Conservation (phyloP, 2,329 filamentous ascomycete genomes). For the Rhynchosporium agropyri region DNA sequence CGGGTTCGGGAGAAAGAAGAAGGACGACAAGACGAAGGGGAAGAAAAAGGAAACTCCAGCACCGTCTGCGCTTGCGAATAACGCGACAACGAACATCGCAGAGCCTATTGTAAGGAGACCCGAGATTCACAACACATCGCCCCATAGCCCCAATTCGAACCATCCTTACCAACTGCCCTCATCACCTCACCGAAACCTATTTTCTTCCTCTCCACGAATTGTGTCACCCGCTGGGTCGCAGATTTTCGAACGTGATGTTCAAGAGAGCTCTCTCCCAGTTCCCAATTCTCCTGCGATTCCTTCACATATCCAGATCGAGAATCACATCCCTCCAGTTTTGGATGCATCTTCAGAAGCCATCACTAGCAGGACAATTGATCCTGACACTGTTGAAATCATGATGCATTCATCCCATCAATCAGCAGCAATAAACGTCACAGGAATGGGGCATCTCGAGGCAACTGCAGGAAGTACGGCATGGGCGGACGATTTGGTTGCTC, state of each 20-base stretch:
- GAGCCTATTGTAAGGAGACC: conserved; percentile 37
- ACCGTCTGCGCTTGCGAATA: conserved; percentile 28
- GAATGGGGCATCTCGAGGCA: conserved; percentile 46
- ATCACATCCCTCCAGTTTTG: conserved; percentile 88
- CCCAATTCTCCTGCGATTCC: conserved; percentile 86
- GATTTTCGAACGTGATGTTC: conserved; percentile 95
- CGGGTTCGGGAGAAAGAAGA: conserved; percentile 65
- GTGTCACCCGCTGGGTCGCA: conserved; percentile 76
- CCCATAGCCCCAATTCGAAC: conserved; percentile 47
- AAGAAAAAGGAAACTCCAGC: conserved; percentile 43
- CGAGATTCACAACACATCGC: conserved; percentile 48
- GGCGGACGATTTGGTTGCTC: conserved; percentile 52
- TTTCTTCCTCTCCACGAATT: conserved; percentile 71
- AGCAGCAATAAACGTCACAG: conserved; percentile 68
- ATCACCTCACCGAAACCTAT: conserved; percentile 67
- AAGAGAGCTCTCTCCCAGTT: conserved; percentile 69
- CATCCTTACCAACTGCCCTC: conserved; percentile 49
- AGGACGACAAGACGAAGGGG: conserved; percentile 49
- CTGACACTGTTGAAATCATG: conserved; percentile 89
- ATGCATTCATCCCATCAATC: conserved; percentile 84
- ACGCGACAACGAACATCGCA: conserved; percentile 33
- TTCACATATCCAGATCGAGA: conserved; percentile 89
- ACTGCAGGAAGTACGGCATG: conserved; percentile 38
- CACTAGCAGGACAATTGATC: conserved; percentile 81
- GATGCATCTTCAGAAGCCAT: conserved; percentile 92